These are phyloP conservation scores for Boletus subluridellus DNA, from an alignment of 1,284 basidiomycete genomes.

Conservation along the genomic window DNA sequence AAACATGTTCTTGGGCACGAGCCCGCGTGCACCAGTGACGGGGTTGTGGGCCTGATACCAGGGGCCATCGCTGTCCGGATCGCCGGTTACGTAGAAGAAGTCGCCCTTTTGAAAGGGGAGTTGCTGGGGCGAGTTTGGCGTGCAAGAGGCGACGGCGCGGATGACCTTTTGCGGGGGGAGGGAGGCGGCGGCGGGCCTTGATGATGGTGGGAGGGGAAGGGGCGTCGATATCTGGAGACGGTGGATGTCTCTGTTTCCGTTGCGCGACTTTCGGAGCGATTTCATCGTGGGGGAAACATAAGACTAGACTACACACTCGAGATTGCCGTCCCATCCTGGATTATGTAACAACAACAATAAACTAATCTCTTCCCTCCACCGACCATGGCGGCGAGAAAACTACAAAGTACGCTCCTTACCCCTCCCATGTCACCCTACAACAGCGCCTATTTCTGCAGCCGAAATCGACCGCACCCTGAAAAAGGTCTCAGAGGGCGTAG, in stretches of 20 bases:
- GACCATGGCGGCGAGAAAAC: constrained; percentile 75
- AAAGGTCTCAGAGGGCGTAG: constrained; percentile 90
- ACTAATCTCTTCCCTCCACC: background rate
- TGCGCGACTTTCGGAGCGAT: constrained; percentile 81
- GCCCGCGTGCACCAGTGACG: constrained; percentile 83
- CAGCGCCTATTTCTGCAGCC: constrained; percentile 46
- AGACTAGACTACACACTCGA: too few relatives aligned
- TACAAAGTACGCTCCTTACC: constrained; percentile 58
- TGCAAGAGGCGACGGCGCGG: constrained; percentile 72
- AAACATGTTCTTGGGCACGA: constrained; percentile 84
- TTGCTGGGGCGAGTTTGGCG: constrained; percentile 77
- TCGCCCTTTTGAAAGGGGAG: constrained; percentile 93
- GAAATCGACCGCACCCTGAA: constrained; percentile 97
- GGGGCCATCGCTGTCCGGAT: constrained; percentile 52
- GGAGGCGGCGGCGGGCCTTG: constrained; percentile 62
- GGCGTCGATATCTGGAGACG: constrained; percentile 67
- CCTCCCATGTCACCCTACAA: background rate
- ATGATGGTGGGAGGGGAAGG: constrained; percentile 58
- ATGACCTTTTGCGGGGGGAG: constrained; percentile 95
- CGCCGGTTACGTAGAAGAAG: constrained; percentile 93
- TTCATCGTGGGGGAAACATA: constrained; percentile 57
- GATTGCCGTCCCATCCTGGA: background rate
- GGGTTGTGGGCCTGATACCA: constrained; percentile 94
- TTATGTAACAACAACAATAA: constrained; percentile 7
- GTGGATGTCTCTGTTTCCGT: constrained; percentile 45